Conservation (phyloP, 164 flowering plant genomes). For the Annona cherimola region DNA sequence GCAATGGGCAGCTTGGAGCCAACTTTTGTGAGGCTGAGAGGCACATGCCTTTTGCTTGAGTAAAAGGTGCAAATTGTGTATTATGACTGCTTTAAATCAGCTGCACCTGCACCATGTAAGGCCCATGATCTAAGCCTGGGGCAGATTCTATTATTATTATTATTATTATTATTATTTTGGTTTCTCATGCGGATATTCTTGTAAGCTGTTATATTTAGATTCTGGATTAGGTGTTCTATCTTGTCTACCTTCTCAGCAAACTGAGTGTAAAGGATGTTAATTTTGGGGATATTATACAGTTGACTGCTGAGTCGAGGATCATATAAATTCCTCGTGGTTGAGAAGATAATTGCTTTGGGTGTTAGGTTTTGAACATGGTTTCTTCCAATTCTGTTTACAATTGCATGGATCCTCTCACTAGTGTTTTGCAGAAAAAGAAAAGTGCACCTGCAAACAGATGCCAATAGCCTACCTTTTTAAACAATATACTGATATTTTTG, state of each 20-base stretch:
- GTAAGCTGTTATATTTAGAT: too few relatives aligned
- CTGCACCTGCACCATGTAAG: too few relatives aligned
- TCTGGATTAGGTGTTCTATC: neutral
- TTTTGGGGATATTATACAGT: neutral
- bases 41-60: too few relatives aligned
- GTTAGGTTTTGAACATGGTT: neutral
- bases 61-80: too few relatives aligned
- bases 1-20: too few relatives aligned
- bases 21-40: too few relatives aligned
- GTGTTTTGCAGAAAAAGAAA: too few relatives aligned
- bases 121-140: too few relatives aligned
- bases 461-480: neutral
- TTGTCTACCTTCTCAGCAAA: neutral
- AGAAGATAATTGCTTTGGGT: neutral
- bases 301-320: neutral
- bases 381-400: neutral
- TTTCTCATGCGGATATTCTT: neutral
- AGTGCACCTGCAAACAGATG: neutral
- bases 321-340: neutral
- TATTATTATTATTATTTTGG: too few relatives aligned
- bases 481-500: neutral
- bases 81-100: too few relatives aligned
- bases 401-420: too few relatives aligned
- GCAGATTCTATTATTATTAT: too few relatives aligned
- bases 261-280: neutral